Evolutionary conservation across 768 basidiomycete genomes (phyloP).

Genomic region (Termitomyces sp.): DNA sequence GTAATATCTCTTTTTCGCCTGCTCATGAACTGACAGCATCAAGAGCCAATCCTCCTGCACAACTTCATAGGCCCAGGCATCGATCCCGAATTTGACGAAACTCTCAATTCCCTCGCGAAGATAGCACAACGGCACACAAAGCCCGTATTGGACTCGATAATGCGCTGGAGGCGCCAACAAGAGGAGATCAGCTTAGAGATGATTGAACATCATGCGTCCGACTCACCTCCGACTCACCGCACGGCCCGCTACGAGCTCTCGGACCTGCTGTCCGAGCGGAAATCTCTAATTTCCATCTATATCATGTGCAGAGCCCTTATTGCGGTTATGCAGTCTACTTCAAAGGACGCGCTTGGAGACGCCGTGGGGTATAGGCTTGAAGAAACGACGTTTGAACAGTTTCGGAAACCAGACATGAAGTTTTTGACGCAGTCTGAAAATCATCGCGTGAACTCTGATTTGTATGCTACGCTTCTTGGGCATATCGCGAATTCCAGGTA

Average conservation of each 20-base stretch:
- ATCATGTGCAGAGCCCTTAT: slow-evolving; percentile 87
- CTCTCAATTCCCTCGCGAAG: slow-evolving; percentile 77
- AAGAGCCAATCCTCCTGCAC: slow-evolving; percentile 54
- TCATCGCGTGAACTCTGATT: slow-evolving; percentile 72
- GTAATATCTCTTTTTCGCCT: neutral
- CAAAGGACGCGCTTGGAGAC: slow-evolving; percentile 76
- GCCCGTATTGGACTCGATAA: slow-evolving; percentile 79
- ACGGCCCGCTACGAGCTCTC: slow-evolving; percentile 39
- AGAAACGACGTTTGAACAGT: slow-evolving; percentile 84
- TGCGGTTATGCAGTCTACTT: slow-evolving; percentile 63
- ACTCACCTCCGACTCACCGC: slow-evolving; percentile 28
- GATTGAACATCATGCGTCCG: slow-evolving; percentile 41
- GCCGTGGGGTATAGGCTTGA: slow-evolving; percentile 76
- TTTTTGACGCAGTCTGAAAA: slow-evolving; percentile 64
- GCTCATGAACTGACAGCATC: slow-evolving; percentile 40
- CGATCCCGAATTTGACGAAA: slow-evolving; percentile 79
- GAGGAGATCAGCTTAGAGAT: slow-evolving; percentile 51
- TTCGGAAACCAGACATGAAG: slow-evolving; percentile 65
- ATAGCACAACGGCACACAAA: slow-evolving; percentile 83
- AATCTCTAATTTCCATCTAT: slow-evolving; percentile 80
- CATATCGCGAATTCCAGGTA: slow-evolving; percentile 78
- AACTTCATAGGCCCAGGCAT: slow-evolving; percentile 65
- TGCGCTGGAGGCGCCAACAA: slow-evolving; percentile 81
- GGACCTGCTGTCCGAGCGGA: slow-evolving; percentile 58
- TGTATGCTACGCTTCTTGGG: slow-evolving; percentile 82